These are phyloP conservation scores for Aspergillus tubingensis DNA, from an alignment of 2,329 filamentous ascomycete species.

Conservation along the genomic window DNA sequence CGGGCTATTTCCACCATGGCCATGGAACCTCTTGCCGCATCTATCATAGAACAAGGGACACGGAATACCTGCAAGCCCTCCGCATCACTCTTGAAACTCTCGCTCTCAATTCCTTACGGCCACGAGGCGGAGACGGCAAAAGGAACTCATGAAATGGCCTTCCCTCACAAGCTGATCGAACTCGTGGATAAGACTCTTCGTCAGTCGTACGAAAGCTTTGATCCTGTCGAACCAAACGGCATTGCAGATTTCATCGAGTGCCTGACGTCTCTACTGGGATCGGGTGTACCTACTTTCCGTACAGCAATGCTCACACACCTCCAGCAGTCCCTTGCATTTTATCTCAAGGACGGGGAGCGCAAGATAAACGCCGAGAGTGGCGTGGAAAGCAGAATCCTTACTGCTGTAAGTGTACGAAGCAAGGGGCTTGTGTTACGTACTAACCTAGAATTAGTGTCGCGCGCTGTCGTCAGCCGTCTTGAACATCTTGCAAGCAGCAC, in stretches of 20 bases:
- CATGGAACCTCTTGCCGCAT: constrained; percentile 69
- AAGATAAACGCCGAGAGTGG: constrained; percentile 31
- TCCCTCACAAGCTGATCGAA: constrained; percentile 62
- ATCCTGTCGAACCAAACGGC: constrained; percentile 42
- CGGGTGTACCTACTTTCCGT: constrained; percentile 54
- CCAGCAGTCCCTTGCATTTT: constrained; percentile 49
- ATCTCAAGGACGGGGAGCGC: constrained; percentile 36
- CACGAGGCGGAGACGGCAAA: constrained; percentile 13
- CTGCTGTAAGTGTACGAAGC: constrained; percentile 35
- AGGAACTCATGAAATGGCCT: constrained; percentile 7
- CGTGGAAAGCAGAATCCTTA: constrained; percentile 34
- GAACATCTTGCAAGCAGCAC: constrained; percentile 33
- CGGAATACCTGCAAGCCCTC: constrained; percentile 38
- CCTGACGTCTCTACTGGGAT: constrained; percentile 55
- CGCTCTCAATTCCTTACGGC: constrained; percentile 37
- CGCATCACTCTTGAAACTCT: constrained; percentile 35
- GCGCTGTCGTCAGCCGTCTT: constrained; percentile 34
- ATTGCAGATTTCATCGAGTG: constrained; percentile 56
- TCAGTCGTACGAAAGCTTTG: constrained; percentile 55
- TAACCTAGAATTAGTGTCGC: constrained; percentile 34
- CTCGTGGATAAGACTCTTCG: constrained; percentile 58
- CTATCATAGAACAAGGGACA: constrained; percentile 40
- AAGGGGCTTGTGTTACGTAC: constrained; percentile 10
- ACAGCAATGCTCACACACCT: constrained; percentile 59
- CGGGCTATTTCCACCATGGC: constrained; percentile 66